Percentiles rank a stretch among this genome's conserved stretches.
phyloP scores from a whole-genome alignment of 2,329 filamentous ascomycete genomes.

The Rhinocladiella mackenziei region DNA sequence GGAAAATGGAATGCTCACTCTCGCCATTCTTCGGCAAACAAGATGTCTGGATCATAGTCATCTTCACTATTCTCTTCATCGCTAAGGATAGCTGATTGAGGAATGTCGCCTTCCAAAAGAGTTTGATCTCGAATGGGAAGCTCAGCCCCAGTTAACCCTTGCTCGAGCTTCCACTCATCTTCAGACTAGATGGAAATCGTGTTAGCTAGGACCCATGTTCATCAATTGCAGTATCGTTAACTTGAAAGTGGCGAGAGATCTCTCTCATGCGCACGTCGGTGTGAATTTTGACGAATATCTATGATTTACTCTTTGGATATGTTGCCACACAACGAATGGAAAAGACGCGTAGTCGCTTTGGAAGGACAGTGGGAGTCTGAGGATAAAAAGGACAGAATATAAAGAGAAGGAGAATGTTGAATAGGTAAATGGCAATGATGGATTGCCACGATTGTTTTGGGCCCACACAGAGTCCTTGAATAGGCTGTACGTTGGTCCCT shows the following conservation, averaged over 20 bases:
- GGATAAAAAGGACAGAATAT: too few species aligned
- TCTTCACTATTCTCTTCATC: constrained; percentile 16
- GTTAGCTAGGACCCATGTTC: constrained; percentile 5
- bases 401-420: too few species aligned
- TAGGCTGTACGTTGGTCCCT: too few species aligned
- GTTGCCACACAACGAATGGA: constrained; percentile 3
- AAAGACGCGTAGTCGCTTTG: too few species aligned
- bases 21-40: constrained; percentile 48
- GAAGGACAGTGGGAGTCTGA: too few species aligned
- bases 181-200: constrained; percentile 15
- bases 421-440: too few species aligned
- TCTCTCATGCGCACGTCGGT: constrained; percentile 18
- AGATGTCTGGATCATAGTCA: constrained; percentile 36
- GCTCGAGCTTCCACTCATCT: constrained; percentile 55
- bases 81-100: too few species aligned
- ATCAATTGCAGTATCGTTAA: background rate
- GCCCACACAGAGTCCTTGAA: too few species aligned
- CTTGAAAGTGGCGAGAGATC: constrained; percentile 17
- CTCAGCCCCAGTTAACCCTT: constrained; percentile 47
- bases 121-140: constrained; percentile 49
- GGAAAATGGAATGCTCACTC: constrained; percentile 37
- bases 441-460: too few species aligned
- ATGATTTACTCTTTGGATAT: background rate
- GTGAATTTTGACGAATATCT: constrained; percentile 16
- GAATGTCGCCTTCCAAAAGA: constrained; percentile 34